Base-by-base conservation (phyloP, 805 yeast genomes). In the Saturnispora quitensis region DNA sequence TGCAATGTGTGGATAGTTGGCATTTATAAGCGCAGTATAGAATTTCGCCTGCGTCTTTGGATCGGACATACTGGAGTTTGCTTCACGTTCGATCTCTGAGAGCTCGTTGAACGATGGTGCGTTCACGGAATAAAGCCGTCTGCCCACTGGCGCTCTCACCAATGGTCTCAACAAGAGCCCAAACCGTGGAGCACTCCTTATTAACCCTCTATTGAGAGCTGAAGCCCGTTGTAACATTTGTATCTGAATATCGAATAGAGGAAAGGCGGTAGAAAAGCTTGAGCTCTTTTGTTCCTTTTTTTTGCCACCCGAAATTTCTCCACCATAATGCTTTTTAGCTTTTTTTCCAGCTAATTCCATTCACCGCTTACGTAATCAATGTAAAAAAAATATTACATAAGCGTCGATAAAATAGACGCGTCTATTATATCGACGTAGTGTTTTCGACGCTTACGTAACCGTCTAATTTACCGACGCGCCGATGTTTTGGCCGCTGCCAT, bases 1-100 rank as follows among this genome's bases (percentile, higher is more conserved):
- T 6, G 93, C 96, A 50, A 91, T 84, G 61, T 89, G 96, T n/a
- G 99, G 98, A 64, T 89, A 93, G 68, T 87, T 86, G 51, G 91
- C 77, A 53, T 78, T 78, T 56, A 93, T 67, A 46, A 93, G 72
- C 13, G 81, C 74, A 55, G 78, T 77, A 71, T 93, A 93, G 62
- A 93, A 91, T 51, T 80, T 83, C 1, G 95, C 90, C 69, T 93
- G 99, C 5, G 78, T 73, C 4, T 64, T 69, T 1, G 97, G 77
- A 66, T 87, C 84, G 46, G 73, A 68, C 45, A 87, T 68, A 52
- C 86, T 83, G 54, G 76, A 71, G 68, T 93, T 93, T 42, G 99
- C 99, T n/a, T 75, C 73, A 64, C 85, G 89, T 67, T 93, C 99
- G 63, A 81, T 77, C 5, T 72, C 66, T 5, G 87, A 86, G 24